Conservation (phyloP, 1,139 yeast genomes). For the Taphrina confusa region DNA sequence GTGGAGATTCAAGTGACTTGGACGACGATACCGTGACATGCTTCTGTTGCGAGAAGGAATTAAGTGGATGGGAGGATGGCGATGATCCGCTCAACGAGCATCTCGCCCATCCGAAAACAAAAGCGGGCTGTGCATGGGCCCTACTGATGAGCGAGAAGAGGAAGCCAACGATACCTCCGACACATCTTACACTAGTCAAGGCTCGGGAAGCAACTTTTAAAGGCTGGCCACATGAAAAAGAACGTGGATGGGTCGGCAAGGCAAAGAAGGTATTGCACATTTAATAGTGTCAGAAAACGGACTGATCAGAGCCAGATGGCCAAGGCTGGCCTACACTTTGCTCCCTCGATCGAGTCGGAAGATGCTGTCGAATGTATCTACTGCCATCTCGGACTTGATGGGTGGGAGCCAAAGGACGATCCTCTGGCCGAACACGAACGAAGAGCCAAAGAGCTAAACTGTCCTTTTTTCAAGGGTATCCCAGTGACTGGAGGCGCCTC, state of each 20-base stretch:
- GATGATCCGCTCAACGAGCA: slow-evolving; percentile 53
- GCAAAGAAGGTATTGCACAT: slow-evolving; percentile 44
- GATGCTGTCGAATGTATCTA: slow-evolving; percentile 72
- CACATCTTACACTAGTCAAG: slow-evolving; percentile 47
- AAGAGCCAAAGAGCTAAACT: slow-evolving; percentile 50
- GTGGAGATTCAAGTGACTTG: slow-evolving; percentile 40
- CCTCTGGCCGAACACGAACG: slow-evolving; percentile 49
- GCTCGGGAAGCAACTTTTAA: slow-evolving; percentile 58
- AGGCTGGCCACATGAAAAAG: slow-evolving; percentile 58
- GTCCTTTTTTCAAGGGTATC: slow-evolving; percentile 54
- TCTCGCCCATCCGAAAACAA: slow-evolving; percentile 47
- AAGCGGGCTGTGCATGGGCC: slow-evolving; percentile 25
- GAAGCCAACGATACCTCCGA: slow-evolving; percentile 47
- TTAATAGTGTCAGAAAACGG: not conserved
- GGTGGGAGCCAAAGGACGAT: slow-evolving; percentile 70
- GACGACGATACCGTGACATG: slow-evolving; percentile 60
- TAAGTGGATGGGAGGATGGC: slow-evolving; percentile 48
- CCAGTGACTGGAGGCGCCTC: slow-evolving; percentile 12
- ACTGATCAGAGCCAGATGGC: slow-evolving; percentile 51
- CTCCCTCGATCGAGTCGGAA: slow-evolving; percentile 61
- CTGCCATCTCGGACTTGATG: slow-evolving; percentile 67
- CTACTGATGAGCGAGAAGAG: slow-evolving; percentile 22
- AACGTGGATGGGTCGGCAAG: slow-evolving; percentile 50
- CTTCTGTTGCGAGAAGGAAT: slow-evolving; percentile 55
- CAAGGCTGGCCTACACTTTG: slow-evolving; percentile 67